Conservation (phyloP, 345 rosid genomes). For the Physaria fendleri region DNA sequence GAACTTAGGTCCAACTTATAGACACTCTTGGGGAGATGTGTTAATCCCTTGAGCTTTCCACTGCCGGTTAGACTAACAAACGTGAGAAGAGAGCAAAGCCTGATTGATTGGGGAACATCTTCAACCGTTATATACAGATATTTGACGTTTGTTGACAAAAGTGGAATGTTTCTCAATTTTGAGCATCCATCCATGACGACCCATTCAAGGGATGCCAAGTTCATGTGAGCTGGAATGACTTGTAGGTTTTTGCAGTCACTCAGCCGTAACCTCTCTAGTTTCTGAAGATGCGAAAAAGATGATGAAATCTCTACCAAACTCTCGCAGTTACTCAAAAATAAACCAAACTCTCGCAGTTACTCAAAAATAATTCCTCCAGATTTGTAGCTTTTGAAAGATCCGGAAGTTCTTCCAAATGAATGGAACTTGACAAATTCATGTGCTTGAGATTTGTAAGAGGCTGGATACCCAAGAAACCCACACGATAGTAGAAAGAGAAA, state of each 20-base stretch:
- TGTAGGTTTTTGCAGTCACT: neutral
- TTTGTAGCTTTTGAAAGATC: constrained; percentile 17
- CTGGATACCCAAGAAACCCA: neutral
- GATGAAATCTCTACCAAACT: constrained; percentile 15
- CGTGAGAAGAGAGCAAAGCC: neutral
- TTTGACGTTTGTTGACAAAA: neutral
- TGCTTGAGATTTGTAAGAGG: neutral
- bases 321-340: neutral
- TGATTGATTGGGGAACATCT: neutral
- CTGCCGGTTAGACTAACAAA: accelerated
- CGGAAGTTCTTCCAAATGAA: neutral
- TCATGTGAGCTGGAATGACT: neutral
- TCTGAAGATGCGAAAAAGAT: neutral
- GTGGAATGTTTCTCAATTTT: neutral
- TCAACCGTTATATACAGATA: neutral
- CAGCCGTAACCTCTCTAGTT: neutral
- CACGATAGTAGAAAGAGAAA: neutral
- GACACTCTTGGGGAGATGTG: neutral
- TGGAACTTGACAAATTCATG: neutral
- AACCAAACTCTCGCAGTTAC: neutral
- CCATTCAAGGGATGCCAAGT: neutral
- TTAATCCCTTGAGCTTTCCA: neutral
- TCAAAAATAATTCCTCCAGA: constrained; percentile 1
- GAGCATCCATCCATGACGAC: neutral
- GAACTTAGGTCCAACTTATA: accelerated